phyloP scores from a whole-genome alignment of 371 early-diverging fungal species.

The Umbelopsis sp. region DNA sequence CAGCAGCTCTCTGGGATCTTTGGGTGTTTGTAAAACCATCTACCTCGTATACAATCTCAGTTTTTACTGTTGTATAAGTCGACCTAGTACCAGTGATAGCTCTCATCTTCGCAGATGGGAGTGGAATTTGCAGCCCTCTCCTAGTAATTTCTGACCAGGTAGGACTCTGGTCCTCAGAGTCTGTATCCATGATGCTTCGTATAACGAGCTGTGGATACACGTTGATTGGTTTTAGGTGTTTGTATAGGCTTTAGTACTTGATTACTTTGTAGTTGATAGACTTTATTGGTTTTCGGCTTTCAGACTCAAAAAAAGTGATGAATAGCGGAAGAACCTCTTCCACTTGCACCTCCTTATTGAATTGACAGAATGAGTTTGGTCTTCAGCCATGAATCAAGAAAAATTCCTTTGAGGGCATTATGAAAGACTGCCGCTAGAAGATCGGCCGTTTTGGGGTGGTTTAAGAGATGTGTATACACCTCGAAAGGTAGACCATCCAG shows the following conservation, averaged over 20 bases:
- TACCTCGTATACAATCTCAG: background rate
- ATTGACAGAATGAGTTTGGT: constrained; percentile 22
- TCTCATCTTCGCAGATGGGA: too few species aligned
- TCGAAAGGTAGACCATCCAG: background rate
- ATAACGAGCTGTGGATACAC: too few species aligned
- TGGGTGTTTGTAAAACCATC: background rate
- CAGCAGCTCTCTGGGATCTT: background rate
- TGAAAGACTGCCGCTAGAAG: constrained; percentile 2
- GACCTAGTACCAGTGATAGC: fast-evolving
- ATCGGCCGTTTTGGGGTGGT: background rate
- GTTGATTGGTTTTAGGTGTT: too few species aligned
- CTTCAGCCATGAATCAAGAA: constrained; percentile 25
- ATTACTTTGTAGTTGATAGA: too few species aligned
- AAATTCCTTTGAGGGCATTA: constrained; percentile 18
- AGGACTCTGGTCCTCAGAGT: too few species aligned
- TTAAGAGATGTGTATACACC: background rate
- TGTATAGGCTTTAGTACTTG: too few species aligned
- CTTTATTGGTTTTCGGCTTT: too few species aligned
- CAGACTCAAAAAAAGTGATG: too few species aligned
- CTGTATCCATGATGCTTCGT: too few species aligned
- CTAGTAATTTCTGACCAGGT: too few species aligned
- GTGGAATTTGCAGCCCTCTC: too few species aligned
- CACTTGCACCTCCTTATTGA: constrained; percentile 24
- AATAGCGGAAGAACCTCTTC: too few species aligned
- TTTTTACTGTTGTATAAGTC: background rate